Evolutionary conservation across 331 rosid species (phyloP), one percentile per base, ranked within the genome.

Genomic region (Malus hybrid): DNA sequence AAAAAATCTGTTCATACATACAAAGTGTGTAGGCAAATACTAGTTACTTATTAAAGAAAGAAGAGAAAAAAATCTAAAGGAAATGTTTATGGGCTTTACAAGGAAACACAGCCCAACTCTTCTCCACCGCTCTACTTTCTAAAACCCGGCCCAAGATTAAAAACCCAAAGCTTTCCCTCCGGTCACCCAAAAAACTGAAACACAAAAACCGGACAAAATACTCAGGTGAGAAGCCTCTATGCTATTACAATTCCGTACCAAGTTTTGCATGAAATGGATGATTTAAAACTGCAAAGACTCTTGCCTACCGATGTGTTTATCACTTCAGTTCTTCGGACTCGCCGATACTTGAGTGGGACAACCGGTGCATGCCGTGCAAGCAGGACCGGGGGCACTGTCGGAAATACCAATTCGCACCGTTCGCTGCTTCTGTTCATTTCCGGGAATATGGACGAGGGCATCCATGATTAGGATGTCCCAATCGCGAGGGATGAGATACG

Each of bases 381-480:
- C 55, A 13, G 84, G 72, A 66, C 87, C 72, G 19, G 87, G 71
- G 58, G 81, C 62, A 68, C 73, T 74, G 63, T 87, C 89, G 0
- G 87, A 61, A 73, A 92, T 76, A 81, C 81, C 86, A 58, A 95
- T 84, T 73, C 99, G 90, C 78, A 89, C 5, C 0, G 97, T 86
- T 82, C 62, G 91, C 36, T 81, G 77, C 77, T 78, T 88, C 75
- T 79, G 96, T 71, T 92, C 96, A 55, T 90, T 92, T 71, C 79
- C 91, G 73, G 99, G 98, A 77, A 90, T 84, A 80, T 92, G 87
- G n/a, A 95, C 89, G 66, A 92, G 97, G 68, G 97, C 97, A 73
- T 95, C 93, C 97, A 95, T 90, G 80, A 92, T 72, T 71, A 95
- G 80, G 63, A 95, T 90, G 58, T 92, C 93, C 99, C 99, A 95